These are phyloP conservation scores for Ophiostoma australiae DNA, from an alignment of 2,329 filamentous ascomycete genomes.

Conservation along the genomic window DNA sequence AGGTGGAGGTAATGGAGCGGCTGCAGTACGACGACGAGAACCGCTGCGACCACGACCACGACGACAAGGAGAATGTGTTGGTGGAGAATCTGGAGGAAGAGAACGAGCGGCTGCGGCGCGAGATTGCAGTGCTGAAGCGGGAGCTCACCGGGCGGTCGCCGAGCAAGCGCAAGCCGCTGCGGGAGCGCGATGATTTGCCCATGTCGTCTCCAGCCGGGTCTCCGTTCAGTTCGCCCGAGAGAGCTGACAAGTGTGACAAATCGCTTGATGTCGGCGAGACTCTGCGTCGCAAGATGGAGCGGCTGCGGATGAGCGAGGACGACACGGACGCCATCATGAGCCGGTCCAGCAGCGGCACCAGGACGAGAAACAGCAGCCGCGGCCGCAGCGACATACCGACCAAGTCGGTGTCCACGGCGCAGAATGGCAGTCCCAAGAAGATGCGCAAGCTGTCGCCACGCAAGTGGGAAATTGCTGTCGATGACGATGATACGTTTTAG, in stretches of 20 bases:
- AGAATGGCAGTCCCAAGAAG: slow-evolving; percentile 48
- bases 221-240: slow-evolving; percentile 10
- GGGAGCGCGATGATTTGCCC: slow-evolving; percentile 48
- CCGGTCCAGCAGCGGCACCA: slow-evolving; percentile 21
- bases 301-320: slow-evolving; percentile 44
- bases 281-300: slow-evolving; percentile 47
- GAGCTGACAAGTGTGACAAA: slow-evolving; percentile 25
- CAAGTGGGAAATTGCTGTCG: slow-evolving; percentile 43
- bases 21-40: slow-evolving; percentile 24
- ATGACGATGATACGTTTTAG: slow-evolving; percentile 40
- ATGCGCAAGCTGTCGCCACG: slow-evolving; percentile 45
- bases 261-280: slow-evolving; percentile 28
- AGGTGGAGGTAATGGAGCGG: slow-evolving; percentile 59
- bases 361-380: not conserved
- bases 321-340: slow-evolving; percentile 25
- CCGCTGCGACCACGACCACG: slow-evolving; percentile 32
- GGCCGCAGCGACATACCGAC: slow-evolving; percentile 10
- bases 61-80: slow-evolving; percentile 58
- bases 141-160: slow-evolving; percentile 62
- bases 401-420: slow-evolving; percentile 28
- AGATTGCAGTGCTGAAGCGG: slow-evolving; percentile 60
- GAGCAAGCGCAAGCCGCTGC: slow-evolving; percentile 52
- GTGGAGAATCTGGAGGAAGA: slow-evolving; percentile 64
- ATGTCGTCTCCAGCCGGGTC: slow-evolving; percentile 20
- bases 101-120: slow-evolving; percentile 63